Conservation (phyloP, 495 filamentous ascomycete genomes). For the Daldinia concentrica region DNA sequence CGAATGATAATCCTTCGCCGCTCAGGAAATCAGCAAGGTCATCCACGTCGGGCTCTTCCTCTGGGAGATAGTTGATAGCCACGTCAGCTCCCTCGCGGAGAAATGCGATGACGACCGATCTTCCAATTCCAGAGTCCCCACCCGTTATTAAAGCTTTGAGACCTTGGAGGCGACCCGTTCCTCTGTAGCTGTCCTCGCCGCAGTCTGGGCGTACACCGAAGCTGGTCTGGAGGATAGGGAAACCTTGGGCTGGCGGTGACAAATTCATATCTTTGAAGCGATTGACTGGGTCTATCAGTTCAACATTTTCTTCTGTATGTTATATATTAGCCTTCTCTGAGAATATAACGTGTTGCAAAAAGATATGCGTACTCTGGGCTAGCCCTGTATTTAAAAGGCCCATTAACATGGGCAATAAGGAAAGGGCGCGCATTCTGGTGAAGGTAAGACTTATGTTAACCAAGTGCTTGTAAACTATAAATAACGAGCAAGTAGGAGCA, state of each 20-base stretch:
- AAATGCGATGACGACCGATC: conserved; percentile 63
- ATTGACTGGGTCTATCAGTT: not conserved
- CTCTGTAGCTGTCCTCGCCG: conserved; percentile 5
- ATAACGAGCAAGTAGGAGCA: not conserved
- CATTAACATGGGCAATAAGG: not conserved
- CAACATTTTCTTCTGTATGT: not conserved
- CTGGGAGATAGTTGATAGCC: conserved; percentile 62
- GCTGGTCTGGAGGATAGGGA: not conserved
- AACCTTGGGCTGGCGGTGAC: not conserved
- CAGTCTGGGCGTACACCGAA: not conserved
- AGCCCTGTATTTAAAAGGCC: not conserved
- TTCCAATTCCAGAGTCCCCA: conserved; percentile 67
- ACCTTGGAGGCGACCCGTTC: conserved; percentile 49
- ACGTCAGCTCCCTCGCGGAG: conserved; percentile 60
- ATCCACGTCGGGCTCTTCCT: conserved; percentile 52
- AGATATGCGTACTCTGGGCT: not conserved
- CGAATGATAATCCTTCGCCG: not conserved
- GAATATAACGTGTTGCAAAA: not conserved
- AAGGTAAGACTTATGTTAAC: not conserved
- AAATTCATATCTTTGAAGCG: not conserved
- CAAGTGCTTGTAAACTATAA: not conserved
- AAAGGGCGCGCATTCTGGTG: not conserved
- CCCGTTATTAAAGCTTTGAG: conserved; percentile 66
- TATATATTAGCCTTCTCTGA: not conserved
- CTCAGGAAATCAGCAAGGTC: conserved; percentile 3